Conservation (phyloP, 495 filamentous ascomycete genomes). For the Evansstolkia leycettana region DNA sequence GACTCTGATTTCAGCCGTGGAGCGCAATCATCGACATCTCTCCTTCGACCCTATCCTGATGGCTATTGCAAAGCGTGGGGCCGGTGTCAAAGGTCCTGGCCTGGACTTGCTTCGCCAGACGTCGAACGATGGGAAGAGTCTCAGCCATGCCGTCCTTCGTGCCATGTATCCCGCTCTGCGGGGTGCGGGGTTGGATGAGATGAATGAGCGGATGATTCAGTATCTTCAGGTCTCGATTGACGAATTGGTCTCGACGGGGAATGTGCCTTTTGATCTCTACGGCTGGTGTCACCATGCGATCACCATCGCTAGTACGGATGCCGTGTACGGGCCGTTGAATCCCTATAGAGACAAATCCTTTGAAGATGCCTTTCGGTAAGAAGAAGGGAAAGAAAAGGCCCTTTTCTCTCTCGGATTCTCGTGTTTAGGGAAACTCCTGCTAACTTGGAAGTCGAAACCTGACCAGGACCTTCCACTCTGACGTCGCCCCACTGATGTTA, state of each 20-base stretch:
- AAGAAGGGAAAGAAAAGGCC: neutral
- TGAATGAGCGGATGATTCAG: slow-evolving; percentile 17
- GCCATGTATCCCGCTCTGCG: slow-evolving; percentile 15
- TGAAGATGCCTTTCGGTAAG: slow-evolving; percentile 34
- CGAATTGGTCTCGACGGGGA: slow-evolving; percentile 1
- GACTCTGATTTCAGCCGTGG: slow-evolving; percentile 24
- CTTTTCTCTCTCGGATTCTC: neutral
- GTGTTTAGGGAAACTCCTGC: neutral
- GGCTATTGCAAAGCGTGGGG: slow-evolving; percentile 7
- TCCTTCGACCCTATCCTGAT: slow-evolving; percentile 26
- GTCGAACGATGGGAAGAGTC: slow-evolving; percentile 10
- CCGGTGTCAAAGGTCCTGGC: slow-evolving; percentile 7
- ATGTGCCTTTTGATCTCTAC: slow-evolving; percentile 12
- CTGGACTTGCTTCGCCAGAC: slow-evolving; percentile 10
- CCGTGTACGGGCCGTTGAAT: slow-evolving; percentile 37
- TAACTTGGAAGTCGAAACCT: neutral
- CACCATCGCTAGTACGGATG: slow-evolving; percentile 33
- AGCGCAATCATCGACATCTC: slow-evolving; percentile 27
- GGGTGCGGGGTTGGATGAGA: slow-evolving; percentile 13
- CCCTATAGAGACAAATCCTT: slow-evolving; percentile 29
- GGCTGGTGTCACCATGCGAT: slow-evolving; percentile 31
- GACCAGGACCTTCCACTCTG: slow-evolving; percentile 32
- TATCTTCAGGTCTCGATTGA: slow-evolving; percentile 9
- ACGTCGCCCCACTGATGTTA: slow-evolving; percentile 21
- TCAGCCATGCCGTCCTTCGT: slow-evolving; percentile 6